Conservation (phyloP, 371 early-diverging fungal species). For the Synchytrium microbalum region DNA sequence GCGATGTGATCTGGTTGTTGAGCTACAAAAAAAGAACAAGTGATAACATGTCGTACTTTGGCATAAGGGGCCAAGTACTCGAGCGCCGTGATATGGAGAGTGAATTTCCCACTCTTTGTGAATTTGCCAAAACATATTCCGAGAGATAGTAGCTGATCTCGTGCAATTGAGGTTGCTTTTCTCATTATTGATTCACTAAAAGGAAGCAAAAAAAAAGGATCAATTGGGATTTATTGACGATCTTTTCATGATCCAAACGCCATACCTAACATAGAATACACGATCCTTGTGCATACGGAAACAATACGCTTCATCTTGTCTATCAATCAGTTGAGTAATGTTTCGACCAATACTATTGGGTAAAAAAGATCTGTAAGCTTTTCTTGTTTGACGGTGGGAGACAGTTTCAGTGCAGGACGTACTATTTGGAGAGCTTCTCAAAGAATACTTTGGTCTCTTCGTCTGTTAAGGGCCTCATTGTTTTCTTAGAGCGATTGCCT, state of each 20-base stretch:
- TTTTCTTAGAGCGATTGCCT: too few relatives aligned
- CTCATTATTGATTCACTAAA: constrained; percentile 82
- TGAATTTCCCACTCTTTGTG: constrained; percentile 95
- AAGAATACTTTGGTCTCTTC: constrained; percentile 93
- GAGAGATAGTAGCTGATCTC: constrained; percentile 81
- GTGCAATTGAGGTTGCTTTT: constrained; percentile 71
- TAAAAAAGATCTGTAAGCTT: background rate
- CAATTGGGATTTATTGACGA: background rate
- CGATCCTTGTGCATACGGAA: constrained; percentile 89
- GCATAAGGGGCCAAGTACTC: constrained; percentile 93
- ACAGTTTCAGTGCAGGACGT: constrained; percentile 22
- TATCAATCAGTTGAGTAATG: constrained; percentile 87
- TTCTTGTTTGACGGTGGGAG: background rate
- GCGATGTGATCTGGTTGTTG: background rate
- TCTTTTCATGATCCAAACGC: background rate
- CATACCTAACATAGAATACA: constrained; percentile 88
- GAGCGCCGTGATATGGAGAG: constrained; percentile 89
- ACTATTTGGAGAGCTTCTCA: constrained; percentile 95
- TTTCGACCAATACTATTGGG: constrained; percentile 80
- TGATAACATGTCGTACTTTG: constrained; percentile 43
- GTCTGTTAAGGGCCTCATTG: constrained; percentile 89
- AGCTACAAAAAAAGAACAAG: background rate
- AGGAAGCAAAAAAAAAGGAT: background rate
- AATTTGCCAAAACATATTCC: constrained; percentile 99
- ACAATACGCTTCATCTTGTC: constrained; percentile 90